Conservation (phyloP, 176 grass and related monocot species). For the Neostapfia colusana region DNA sequence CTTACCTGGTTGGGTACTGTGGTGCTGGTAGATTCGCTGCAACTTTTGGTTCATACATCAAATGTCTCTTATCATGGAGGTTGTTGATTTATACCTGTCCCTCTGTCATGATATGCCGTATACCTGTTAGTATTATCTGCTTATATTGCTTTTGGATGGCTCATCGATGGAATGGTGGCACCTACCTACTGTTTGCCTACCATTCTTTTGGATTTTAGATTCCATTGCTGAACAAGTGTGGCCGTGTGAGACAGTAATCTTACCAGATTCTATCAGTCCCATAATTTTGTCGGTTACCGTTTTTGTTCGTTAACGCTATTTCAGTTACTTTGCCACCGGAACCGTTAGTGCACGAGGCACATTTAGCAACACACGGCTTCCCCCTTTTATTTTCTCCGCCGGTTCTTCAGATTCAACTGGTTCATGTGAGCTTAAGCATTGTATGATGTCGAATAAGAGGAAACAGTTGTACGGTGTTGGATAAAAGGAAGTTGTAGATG, state of each 20-base stretch:
- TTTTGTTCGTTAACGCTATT: no score
- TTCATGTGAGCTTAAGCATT: no score
- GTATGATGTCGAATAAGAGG: no score
- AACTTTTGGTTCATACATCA: background rate
- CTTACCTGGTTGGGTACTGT: conserved; percentile 1
- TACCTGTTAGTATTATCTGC: conserved; percentile 25
- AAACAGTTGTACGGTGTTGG: no score
- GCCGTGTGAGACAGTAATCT: no score
- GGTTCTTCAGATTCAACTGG: no score
- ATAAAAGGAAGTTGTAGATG: no score
- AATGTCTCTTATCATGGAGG: conserved; percentile 24
- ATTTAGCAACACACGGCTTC: background rate
- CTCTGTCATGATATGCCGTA: conserved; percentile 1
- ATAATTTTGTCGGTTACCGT: background rate
- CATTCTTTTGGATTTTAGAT: conserved; percentile 34
- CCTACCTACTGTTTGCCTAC: conserved; percentile 40
- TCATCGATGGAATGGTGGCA: conserved; percentile 32
- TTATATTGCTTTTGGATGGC: conserved; percentile 37
- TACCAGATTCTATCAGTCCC: background rate
- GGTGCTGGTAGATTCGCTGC: conserved; percentile 20
- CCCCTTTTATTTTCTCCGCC: background rate
- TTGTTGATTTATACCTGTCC: conserved; percentile 40
- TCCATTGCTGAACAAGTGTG: no score
- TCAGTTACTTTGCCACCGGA: background rate
- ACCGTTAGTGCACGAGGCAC: background rate